phyloP scores from a whole-genome alignment of 805 yeast genomes.

The Teunomyces aglyptinius region DNA sequence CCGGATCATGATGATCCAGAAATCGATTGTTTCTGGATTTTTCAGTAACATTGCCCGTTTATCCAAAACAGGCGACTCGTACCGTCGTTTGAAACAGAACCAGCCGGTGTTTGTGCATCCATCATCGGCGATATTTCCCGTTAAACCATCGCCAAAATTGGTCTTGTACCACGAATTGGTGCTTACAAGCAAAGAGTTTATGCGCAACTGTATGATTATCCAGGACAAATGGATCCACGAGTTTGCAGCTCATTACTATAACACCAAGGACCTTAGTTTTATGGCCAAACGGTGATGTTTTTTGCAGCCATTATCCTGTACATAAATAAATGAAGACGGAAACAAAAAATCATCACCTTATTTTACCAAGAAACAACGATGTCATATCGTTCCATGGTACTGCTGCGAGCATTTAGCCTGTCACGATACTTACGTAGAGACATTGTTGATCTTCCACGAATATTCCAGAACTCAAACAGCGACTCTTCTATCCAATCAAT shows the following conservation, averaged over 20 bases:
- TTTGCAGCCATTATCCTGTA: conserved; percentile 3
- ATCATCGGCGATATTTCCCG: conserved; percentile 63
- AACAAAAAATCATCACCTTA: neutral
- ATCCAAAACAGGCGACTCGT: conserved; percentile 63
- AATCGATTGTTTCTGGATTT: conserved; percentile 63
- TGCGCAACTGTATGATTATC: conserved; percentile 75
- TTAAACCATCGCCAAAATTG: conserved; percentile 70
- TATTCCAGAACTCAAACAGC: neutral
- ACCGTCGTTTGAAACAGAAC: conserved; percentile 61
- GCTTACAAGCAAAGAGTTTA: conserved; percentile 81
- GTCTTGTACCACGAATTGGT: conserved; percentile 82
- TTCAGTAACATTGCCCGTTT: conserved; percentile 65
- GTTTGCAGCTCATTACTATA: conserved; percentile 65
- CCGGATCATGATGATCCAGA: conserved; percentile 37
- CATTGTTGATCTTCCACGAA: conserved; percentile 2
- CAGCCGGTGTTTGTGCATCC: conserved; percentile 85
- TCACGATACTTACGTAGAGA: neutral
- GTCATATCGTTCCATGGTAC: neutral
- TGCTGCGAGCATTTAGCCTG: neutral
- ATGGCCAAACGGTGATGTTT: neutral
- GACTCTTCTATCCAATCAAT: conserved; percentile 9
- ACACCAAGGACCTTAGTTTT: conserved; percentile 23
- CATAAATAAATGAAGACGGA: neutral
- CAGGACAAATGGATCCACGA: conserved; percentile 72
- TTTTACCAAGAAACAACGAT: neutral